A percentile compares a stretch with the other conserved stretches of the same genome.
phyloP scores from a whole-genome alignment of 441 rosid species.

The Aquilaria agallochum region DNA sequence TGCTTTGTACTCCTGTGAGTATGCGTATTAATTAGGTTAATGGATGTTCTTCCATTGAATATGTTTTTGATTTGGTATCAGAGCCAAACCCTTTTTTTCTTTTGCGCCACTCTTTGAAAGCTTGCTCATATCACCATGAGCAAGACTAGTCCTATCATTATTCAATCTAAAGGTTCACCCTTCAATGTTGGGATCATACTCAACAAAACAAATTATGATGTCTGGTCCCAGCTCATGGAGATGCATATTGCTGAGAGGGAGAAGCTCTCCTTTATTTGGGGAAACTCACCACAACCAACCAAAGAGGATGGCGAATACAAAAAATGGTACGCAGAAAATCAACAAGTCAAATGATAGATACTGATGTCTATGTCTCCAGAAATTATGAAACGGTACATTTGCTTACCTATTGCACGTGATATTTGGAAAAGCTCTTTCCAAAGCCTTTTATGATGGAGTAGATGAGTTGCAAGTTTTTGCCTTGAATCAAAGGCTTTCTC shows the following conservation, averaged over 20 bases:
- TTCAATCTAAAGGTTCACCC: constrained; percentile 1
- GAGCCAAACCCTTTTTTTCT: too few relatives aligned
- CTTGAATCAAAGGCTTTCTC: background rate
- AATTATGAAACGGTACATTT: constrained; percentile 1
- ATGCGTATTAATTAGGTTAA: too few relatives aligned
- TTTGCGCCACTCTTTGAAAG: too few relatives aligned
- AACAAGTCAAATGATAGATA: constrained; percentile 2
- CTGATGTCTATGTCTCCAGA: constrained; percentile 12
- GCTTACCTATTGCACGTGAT: background rate
- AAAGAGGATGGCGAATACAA: background rate
- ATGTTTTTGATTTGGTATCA: too few relatives aligned
- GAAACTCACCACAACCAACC: background rate
- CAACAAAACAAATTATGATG: constrained; percentile 8
- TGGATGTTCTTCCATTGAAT: too few relatives aligned
- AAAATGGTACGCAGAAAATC: constrained; percentile 12
- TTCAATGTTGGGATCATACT: constrained; percentile 8
- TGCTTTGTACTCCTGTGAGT: too few relatives aligned
- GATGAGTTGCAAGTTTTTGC: background rate
- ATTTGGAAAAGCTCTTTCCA: background rate
- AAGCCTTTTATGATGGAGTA: constrained; percentile 2
- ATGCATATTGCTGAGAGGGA: constrained; percentile 13
- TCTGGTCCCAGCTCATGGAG: constrained; percentile 8
- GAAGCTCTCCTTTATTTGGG: constrained; percentile 8
- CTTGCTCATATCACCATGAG: too few relatives aligned
- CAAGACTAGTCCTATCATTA: background rate